Evolutionary conservation across 75 land plant species (phyloP), one percentile per base, ranked within the genome.

Genomic region (Pinus tabuliformis): DNA sequence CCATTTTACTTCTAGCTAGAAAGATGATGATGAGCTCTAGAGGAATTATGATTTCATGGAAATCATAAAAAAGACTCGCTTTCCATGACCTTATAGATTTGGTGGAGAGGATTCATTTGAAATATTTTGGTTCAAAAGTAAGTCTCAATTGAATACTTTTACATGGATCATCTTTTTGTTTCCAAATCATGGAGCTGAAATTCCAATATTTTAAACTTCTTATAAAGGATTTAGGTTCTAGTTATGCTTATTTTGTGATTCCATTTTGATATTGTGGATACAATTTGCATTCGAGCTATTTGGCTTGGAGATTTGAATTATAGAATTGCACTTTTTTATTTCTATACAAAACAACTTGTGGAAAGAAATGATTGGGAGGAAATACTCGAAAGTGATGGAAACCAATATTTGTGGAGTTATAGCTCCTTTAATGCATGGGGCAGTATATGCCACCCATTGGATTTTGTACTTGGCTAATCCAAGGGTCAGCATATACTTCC

Each of bases 221-320:
- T 45, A 7, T 45, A 45, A n/a, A 15, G 45, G 72, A 37, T 39
- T 28, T 21, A 39, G 37, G 17, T 24, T 16, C 7, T 45, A 45
- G 6, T 45, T 45, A n/a, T 45, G 26, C 15, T 18, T 61, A 39
- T 3, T 70, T 42, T 7, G 62, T 6, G 49, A 45, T 0, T 36
- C 11, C 49, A 45, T 45, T 45, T 45, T 45, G 49, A 45, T 45
- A 6, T n/a, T 39, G n/a, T 39, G 8, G 45, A 45, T 68, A n/a
- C 20, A 68, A 6, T 39, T 3, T 80, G 70, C 91, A 96, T 97
- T 82, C 97, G 97, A 71, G 76, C 94, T 5, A 85, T 96, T 74
- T 96, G 99, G 99, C 91, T 96, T 52, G 99, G 99, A 21, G 99
- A 96, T 83, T 81, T 96, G 82, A 96, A 96, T 66, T 96, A 96